Evolutionary conservation across 2,329 filamentous ascomycete species (phyloP).

Genomic region (Cladosporium sp.): DNA sequence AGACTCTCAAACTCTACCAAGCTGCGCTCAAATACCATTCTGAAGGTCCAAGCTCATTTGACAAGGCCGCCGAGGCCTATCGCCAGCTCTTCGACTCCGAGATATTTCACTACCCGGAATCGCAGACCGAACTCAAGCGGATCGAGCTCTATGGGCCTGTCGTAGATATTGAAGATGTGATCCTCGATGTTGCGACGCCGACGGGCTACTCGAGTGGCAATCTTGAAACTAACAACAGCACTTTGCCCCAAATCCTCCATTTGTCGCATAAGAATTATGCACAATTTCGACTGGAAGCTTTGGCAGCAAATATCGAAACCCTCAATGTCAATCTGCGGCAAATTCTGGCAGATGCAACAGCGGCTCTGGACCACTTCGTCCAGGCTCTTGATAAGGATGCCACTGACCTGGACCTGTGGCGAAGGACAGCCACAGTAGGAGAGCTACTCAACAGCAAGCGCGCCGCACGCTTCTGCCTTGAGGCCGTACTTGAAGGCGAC

Average conservation of each 20-base stretch:
- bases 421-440: conserved; percentile 56
- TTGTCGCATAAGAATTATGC: conserved; percentile 94
- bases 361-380: conserved; percentile 52
- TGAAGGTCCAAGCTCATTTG: conserved; percentile 72
- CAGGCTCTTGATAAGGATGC: conserved; percentile 63
- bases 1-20: conserved; percentile 92
- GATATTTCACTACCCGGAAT: conserved; percentile 89
- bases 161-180: conserved; percentile 37
- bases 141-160: conserved; percentile 51
- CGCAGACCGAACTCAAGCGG: conserved; percentile 76
- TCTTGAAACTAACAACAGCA: conserved; percentile 72
- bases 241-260: conserved; percentile 82
- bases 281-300: conserved; percentile 75
- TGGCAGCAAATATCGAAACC: conserved; percentile 23
- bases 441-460: conserved; percentile 55
- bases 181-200: conserved; percentile 25
- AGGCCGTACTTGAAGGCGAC: conserved; percentile 60
- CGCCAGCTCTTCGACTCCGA: conserved; percentile 81
- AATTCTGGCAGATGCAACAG: conserved; percentile 34
- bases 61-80: conserved; percentile 77
- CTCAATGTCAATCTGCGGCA: conserved; percentile 25
- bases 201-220: conserved; percentile 43
- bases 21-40: conserved; percentile 86
- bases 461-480: conserved; percentile 58
- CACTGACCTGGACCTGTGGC: conserved; percentile 61